These are phyloP conservation scores for Yamadazyma membranifaciens DNA, from an alignment of 1,139 yeast species.

Conservation along the genomic window DNA sequence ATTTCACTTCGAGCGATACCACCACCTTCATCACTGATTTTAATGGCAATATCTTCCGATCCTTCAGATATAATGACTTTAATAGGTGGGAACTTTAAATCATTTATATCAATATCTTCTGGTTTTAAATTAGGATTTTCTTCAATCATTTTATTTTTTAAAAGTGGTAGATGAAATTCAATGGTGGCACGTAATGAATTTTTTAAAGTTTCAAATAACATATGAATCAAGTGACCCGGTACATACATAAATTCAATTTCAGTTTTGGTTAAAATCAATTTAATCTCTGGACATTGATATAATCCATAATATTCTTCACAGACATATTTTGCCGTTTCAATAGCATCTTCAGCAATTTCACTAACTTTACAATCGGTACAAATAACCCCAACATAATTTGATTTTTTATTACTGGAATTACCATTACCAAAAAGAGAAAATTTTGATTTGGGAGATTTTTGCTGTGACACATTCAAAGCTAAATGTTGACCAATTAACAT, in stretches of 20 bases:
- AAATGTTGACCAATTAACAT: constrained; percentile 90
- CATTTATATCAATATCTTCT: constrained; percentile 55
- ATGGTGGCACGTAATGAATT: constrained; percentile 84
- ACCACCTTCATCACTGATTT: constrained; percentile 92
- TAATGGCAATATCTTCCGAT: constrained; percentile 87
- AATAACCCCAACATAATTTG: constrained; percentile 76
- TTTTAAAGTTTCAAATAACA: constrained; percentile 82
- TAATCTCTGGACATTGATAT: constrained; percentile 78
- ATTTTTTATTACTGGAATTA: constrained; percentile 22
- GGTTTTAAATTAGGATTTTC: constrained; percentile 42
- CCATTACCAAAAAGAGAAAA: constrained; percentile 37
- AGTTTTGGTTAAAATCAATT: constrained; percentile 68
- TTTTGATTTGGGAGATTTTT: constrained; percentile 43
- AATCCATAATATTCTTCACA: constrained; percentile 87
- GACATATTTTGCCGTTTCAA: constrained; percentile 81
- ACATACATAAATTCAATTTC: constrained; percentile 78
- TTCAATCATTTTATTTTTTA: constrained; percentile 36
- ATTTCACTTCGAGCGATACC: constrained; percentile 85
- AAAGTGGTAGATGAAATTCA: constrained; percentile 59
- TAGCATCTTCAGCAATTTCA: constrained; percentile 80
- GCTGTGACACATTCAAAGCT: constrained; percentile 70
- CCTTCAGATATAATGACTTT: constrained; percentile 92
- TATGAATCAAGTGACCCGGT: constrained; percentile 86
- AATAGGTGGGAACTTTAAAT: constrained; percentile 75
- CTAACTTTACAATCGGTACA: constrained; percentile 78